Conservation (phyloP, 2,329 filamentous ascomycete genomes). For the Venturia pyrina region DNA sequence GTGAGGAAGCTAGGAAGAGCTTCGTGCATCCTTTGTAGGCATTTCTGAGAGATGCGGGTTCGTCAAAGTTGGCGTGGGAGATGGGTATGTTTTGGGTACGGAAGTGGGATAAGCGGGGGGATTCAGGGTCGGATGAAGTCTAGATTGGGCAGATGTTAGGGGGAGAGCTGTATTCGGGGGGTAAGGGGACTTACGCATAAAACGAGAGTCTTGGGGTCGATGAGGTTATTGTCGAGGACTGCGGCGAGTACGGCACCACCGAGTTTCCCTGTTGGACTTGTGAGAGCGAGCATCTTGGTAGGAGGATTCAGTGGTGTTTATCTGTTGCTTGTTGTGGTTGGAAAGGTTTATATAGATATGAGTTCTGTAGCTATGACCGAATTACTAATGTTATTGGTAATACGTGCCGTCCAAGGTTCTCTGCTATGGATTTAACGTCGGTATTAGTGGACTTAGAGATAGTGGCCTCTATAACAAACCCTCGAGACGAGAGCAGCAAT, state of each 20-base stretch:
- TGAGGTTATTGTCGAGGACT: constrained; percentile 31
- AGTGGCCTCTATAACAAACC: background rate
- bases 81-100: constrained; percentile 14
- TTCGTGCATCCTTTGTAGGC: constrained; percentile 30
- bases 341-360: background rate
- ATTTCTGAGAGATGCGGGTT: constrained; percentile 22
- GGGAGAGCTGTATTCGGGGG: background rate
- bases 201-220: constrained; percentile 19
- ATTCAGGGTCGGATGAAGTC: constrained; percentile 14
- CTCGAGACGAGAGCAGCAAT: too few species aligned
- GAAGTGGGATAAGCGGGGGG: background rate
- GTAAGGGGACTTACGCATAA: background rate
- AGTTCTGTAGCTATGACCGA: background rate
- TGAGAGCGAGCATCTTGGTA: constrained; percentile 19
- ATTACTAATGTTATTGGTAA: background rate
- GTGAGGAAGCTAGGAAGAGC: constrained; percentile 36
- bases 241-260: constrained; percentile 33
- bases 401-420: background rate
- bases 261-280: constrained; percentile 36
- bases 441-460: background rate
- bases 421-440: background rate
- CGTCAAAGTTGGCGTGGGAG: constrained; percentile 31
- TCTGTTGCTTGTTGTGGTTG: background rate
- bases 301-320: background rate
- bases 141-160: background rate